These are phyloP conservation scores for Helicostylum pulchrum DNA, from an alignment of 192 early-diverging fungal species.

Conservation along the genomic window DNA sequence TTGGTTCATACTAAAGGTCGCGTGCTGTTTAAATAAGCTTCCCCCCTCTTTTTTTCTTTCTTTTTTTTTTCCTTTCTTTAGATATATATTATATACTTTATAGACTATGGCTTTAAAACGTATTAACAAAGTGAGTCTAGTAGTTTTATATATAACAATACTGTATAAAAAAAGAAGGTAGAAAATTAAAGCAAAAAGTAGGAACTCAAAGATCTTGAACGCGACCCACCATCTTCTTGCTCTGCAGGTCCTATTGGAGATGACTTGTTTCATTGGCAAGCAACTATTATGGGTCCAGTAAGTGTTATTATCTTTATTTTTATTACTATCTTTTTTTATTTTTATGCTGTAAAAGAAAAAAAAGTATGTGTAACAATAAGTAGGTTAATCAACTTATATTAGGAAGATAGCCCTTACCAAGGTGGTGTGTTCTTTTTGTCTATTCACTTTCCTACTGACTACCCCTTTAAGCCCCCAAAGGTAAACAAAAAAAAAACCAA, in stretches of 20 bases:
- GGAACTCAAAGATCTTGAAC: slow-evolving; percentile 93
- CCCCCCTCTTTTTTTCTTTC: neutral
- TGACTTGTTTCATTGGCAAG: slow-evolving; percentile 93
- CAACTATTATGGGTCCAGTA: slow-evolving; percentile 97
- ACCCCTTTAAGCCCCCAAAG: slow-evolving; percentile 98
- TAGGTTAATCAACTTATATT: slow-evolving; percentile 10
- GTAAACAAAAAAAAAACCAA: slow-evolving; percentile 36
- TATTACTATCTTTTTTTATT: neutral
- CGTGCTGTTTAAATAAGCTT: neutral
- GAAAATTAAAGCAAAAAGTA: slow-evolving; percentile 28
- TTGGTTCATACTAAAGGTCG: neutral
- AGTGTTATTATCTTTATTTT: slow-evolving; percentile 27
- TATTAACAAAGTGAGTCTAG: slow-evolving; percentile 89
- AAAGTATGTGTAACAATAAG: slow-evolving; percentile 2
- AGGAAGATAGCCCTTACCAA: slow-evolving; percentile 88
- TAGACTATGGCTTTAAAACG: slow-evolving; percentile 92
- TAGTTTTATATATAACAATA: neutral
- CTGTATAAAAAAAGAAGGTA: neutral
- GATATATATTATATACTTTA: neutral
- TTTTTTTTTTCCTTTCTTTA: neutral
- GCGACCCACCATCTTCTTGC: slow-evolving; percentile 97
- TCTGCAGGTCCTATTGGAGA: slow-evolving; percentile 94
- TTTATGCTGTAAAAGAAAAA: neutral
- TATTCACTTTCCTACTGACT: slow-evolving; percentile 98
- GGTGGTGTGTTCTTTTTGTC: slow-evolving; percentile 96